Evolutionary conservation across 768 basidiomycete genomes (phyloP).

Genomic region (Myochromella boudieri): DNA sequence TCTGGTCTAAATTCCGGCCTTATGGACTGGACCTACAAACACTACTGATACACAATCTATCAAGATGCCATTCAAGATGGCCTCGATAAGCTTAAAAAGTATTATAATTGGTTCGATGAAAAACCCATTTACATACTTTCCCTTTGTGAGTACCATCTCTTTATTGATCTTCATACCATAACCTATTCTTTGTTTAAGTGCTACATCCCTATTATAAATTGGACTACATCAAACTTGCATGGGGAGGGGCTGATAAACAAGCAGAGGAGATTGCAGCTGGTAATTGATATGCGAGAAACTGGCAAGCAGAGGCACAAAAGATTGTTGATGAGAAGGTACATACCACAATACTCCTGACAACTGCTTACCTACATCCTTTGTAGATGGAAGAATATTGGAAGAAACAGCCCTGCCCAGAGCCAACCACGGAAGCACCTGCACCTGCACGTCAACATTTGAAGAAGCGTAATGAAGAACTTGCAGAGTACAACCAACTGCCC

Average conservation of each 20-base stretch:
- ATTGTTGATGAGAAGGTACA: slow-evolving; percentile 11
- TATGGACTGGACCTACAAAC: too few species aligned
- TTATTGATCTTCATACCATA: background rate
- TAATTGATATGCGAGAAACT: slow-evolving; percentile 19
- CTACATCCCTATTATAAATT: slow-evolving; percentile 33
- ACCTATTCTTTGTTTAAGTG: slow-evolving; percentile 14
- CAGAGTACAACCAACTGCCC: too few species aligned
- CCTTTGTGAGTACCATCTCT: slow-evolving; percentile 10
- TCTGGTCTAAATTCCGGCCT: too few species aligned
- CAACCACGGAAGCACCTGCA: too few species aligned
- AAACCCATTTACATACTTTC: slow-evolving; percentile 15
- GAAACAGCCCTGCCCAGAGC: too few species aligned
- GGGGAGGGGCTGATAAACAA: slow-evolving; percentile 22
- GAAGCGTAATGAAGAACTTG: too few species aligned
- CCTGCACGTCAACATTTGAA: too few species aligned
- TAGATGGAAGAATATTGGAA: too few species aligned
- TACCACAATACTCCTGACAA: too few species aligned
- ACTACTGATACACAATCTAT: too few species aligned
- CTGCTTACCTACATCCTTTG: too few species aligned
- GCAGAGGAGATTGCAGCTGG: slow-evolving; percentile 9
- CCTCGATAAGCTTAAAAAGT: slow-evolving; percentile 14
- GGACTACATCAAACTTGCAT: slow-evolving; percentile 18
- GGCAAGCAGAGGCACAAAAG: slow-evolving; percentile 20
- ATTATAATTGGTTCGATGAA: slow-evolving; percentile 10
- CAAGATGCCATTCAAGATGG: slow-evolving; percentile 11